Evolutionary conservation across 768 basidiomycete species (phyloP), one percentile per base, ranked within the genome.

Genomic region (Boletus rubescentipes): DNA sequence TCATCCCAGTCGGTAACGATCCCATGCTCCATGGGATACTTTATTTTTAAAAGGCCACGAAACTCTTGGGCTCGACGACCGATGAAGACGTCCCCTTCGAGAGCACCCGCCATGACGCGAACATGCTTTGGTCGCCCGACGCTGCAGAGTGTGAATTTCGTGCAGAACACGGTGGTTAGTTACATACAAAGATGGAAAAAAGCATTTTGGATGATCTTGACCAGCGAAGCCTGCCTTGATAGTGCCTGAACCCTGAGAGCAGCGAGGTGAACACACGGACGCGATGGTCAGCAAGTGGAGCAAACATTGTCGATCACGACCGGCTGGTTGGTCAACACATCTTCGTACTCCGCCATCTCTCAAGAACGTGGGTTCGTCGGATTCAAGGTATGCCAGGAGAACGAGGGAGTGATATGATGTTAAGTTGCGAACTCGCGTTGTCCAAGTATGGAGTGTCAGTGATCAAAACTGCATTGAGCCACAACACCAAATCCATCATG

Each of bases 1-100:
- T 99, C 97, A 68, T 99, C 97, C 96, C 97, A 99, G 76, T 99
- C 93, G 35, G 91, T 96, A 9, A 99, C 97, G 55, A 99, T 94
- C 12, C 97, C 97, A 71, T 98, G 97, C 69, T 96, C 93, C 87
- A 99, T 98, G 26, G 97, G 97, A 68, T 98, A 99, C 72, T 95
- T 96, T 64, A 98, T 95, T 80, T 96, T 96, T 61, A 99, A 78
- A 60, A 99, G 77, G 10, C 97, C 97, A 49, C 97, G 80, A 61
- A 93, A 89, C 66, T 98, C 97, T 73, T 99, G 96, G 16, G 97
- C 97, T 61, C 87, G 85, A 64, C 89, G 80, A 3, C 97, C 97
- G 53, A 99, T 98, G 73, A 98, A 99, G 42, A 91, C 84, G 68
- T 98, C 96, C 3, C 94, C 94, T 71, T 98, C 95, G 39, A 97